Conservation (phyloP, 495 filamentous ascomycete species). For the Parathielavia appendiculata region DNA sequence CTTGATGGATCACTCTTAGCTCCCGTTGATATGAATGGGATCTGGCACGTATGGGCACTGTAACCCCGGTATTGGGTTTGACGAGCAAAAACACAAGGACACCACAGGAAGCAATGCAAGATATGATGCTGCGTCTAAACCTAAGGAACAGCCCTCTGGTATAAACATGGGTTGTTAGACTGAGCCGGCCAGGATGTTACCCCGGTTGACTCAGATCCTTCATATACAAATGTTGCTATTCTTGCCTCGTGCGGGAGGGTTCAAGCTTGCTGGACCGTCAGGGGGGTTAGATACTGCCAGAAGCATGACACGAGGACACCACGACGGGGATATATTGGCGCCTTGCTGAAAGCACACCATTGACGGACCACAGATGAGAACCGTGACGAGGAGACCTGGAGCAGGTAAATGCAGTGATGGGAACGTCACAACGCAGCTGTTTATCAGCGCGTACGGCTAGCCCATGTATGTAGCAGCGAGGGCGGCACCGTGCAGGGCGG, state of each 20-base stretch:
- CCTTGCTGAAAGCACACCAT: not conserved
- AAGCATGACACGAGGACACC: not conserved
- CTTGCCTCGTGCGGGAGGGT: not conserved
- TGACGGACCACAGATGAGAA: not conserved
- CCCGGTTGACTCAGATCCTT: not conserved
- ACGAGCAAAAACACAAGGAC: too few relatives aligned
- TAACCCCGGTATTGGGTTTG: too few relatives aligned
- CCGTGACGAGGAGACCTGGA: not conserved
- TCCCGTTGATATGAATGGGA: too few relatives aligned
- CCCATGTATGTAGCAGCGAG: constrained; percentile 10
- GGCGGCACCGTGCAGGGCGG: constrained; percentile 7
- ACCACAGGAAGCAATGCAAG: not conserved
- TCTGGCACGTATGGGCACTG: too few relatives aligned
- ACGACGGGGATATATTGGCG: not conserved
- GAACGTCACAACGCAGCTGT: not conserved
- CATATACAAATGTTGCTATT: constrained; percentile 8
- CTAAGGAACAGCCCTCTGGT: not conserved
- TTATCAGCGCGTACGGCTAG: constrained; percentile 1
- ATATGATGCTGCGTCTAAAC: not conserved
- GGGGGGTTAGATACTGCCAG: not conserved
- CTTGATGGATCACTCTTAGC: too few relatives aligned
- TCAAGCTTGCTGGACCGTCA: not conserved
- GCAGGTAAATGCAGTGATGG: not conserved
- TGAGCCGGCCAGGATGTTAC: not conserved
- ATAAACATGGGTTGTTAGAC: too few relatives aligned